phyloP scores from a whole-genome alignment of 164 flowering plant species.

The Umbellularia californica region DNA sequence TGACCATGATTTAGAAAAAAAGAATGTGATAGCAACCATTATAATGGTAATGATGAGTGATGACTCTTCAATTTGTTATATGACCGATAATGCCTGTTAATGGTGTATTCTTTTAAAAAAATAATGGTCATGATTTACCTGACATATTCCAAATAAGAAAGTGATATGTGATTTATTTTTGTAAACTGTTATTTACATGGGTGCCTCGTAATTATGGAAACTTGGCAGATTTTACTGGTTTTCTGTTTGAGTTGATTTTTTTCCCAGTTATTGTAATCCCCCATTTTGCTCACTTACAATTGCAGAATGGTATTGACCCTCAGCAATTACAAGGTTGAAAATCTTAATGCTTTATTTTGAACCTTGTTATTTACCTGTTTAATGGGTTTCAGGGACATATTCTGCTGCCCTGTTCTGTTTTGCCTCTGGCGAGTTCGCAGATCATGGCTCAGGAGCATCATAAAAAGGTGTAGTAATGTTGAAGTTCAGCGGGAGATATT shows the following conservation, averaged over 20 bases:
- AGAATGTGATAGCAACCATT: neutral
- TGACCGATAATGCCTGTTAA: neutral
- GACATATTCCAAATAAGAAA: too few species aligned
- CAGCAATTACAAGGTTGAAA: neutral
- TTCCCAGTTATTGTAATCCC: neutral
- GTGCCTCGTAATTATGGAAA: too few species aligned
- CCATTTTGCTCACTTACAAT: too few species aligned
- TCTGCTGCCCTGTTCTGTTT: constrained; percentile 78
- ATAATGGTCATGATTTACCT: too few species aligned
- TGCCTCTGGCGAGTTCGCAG: constrained; percentile 93
- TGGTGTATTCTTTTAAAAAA: too few species aligned
- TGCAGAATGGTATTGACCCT: neutral
- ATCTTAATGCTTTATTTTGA: neutral
- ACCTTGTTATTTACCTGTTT: neutral
- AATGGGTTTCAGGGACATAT: constrained; percentile 60
- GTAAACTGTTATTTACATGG: too few species aligned
- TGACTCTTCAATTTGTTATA: neutral
- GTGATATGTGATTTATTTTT: too few species aligned
- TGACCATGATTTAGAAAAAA: neutral
- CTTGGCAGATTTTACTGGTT: neutral
- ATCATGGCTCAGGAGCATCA: constrained; percentile 79
- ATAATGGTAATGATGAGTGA: neutral
- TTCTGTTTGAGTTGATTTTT: neutral
- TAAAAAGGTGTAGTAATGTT: constrained; percentile 59
- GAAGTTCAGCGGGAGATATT: constrained; percentile 86